A percentile compares a stretch with the other conserved stretches of the same genome.
These are phyloP conservation scores for Trichoderma sp. DNA, from an alignment of 2,329 filamentous ascomycete species.

Conservation along the genomic window DNA sequence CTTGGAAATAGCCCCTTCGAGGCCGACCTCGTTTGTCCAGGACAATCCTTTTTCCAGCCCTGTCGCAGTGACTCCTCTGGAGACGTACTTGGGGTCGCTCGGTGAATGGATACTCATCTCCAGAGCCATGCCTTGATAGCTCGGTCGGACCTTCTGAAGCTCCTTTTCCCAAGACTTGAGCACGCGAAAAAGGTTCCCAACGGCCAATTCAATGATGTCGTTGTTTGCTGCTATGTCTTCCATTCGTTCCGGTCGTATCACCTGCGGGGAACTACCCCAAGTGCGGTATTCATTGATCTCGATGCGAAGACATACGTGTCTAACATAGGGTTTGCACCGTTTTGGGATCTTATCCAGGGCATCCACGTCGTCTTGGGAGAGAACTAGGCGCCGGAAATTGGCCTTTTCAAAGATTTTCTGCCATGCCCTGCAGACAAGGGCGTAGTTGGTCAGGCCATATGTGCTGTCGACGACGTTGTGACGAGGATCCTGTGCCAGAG, in stretches of 20 bases:
- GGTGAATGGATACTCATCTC: constrained; percentile 14
- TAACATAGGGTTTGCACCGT: background rate
- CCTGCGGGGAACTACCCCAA: background rate
- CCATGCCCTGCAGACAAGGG: constrained; percentile 6
- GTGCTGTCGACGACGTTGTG: background rate
- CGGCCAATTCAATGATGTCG: background rate
- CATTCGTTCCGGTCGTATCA: background rate
- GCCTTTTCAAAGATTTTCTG: background rate
- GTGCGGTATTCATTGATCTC: background rate
- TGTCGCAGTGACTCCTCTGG: background rate
- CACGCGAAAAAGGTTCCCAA: background rate
- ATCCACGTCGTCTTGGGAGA: background rate
- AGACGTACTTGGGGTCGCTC: constrained; percentile 2
- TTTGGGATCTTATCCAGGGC: background rate
- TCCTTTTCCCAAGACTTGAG: constrained; percentile 7
- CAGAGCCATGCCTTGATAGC: background rate
- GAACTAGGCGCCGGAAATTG: background rate
- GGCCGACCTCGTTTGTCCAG: background rate
- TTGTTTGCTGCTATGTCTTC: background rate
- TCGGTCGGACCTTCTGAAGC: background rate
- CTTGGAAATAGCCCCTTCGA: background rate
- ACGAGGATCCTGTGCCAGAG: background rate
- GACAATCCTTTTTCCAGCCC: background rate
- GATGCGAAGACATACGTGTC: constrained; percentile 5
- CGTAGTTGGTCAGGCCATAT: constrained; percentile 4